Conservation (phyloP, 139 green algal species). For the Mesotaenium endlicherianum region DNA sequence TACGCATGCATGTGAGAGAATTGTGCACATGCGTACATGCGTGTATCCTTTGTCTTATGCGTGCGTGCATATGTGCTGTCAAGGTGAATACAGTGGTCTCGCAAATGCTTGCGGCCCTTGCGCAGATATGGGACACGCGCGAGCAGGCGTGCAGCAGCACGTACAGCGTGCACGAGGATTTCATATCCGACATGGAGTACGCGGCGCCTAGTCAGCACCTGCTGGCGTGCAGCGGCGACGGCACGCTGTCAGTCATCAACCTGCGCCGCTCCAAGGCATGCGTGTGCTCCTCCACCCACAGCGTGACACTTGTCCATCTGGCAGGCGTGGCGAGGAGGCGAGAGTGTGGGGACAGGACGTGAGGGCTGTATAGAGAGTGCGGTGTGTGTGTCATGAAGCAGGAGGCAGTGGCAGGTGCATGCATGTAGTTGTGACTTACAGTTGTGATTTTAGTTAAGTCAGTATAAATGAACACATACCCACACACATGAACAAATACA, state of each 20-base stretch:
- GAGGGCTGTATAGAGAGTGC: too few relatives aligned
- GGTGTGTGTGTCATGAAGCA: too few relatives aligned
- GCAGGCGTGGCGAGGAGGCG: too few relatives aligned
- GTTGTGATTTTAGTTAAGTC: too few relatives aligned
- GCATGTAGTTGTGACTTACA: too few relatives aligned
- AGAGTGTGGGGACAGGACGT: too few relatives aligned
- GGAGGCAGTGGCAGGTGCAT: too few relatives aligned
- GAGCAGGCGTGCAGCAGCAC: conserved; percentile 31
- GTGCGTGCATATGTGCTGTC: not conserved
- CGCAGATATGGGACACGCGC: conserved; percentile 70
- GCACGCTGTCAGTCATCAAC: conserved; percentile 68
- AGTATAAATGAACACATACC: too few relatives aligned
- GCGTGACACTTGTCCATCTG: too few relatives aligned
- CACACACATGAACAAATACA: too few relatives aligned
- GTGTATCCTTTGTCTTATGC: not conserved
- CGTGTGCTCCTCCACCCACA: not conserved
- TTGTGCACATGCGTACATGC: too few relatives aligned
- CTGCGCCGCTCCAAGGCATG: conserved; percentile 51
- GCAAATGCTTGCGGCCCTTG: not conserved
- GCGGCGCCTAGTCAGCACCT: conserved; percentile 52
- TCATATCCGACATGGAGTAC: conserved; percentile 66
- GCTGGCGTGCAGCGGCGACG: conserved; percentile 70
- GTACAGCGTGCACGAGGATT: conserved; percentile 75
- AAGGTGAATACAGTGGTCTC: not conserved
- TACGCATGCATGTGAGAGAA: too few relatives aligned